Evolutionary conservation across 139 green algal species (phyloP), one percentile per base, ranked within the genome.

Genomic region (Micromonas commoda): DNA sequence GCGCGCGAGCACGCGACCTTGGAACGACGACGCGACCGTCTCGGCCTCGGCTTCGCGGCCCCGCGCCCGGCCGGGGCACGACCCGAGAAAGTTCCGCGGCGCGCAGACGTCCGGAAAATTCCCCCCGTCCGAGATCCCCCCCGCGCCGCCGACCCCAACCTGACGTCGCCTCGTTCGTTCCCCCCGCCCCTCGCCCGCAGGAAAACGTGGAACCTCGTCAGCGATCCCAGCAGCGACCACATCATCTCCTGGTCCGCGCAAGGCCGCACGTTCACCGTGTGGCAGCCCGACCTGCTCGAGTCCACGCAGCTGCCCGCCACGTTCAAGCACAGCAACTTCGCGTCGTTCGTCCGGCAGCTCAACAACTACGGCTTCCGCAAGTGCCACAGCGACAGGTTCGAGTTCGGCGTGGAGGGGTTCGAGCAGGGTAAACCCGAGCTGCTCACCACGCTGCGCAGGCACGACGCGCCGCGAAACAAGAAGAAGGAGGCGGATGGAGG

Each of bases 291-390:
- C 24, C 28, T 80, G 51, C 51, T 83, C 29, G 78, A 76, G 31
- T 20, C 35, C 3, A 52, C 82, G 32, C 53, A 77, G 29, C 76
- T 83, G 2, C 71, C 78, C 28, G 64, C 75, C n/a, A 66, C 74
- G 57, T 83, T 83, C 73, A 83, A 83, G 26, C 78, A 83, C 78
- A 77, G 61, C 33, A 83, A 83, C 45, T 80, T 83, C n/a, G 74
- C 78, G 32, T 71, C 34, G 29, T 83, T 83, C 57, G 71, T 83
- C 1, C 31, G 78, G 39, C 78, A 83, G 60, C 73, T 83, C 35
- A 83, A 83, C 54, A 79, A 73, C 68, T 83, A 83, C 33, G 78
- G 78, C 3, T 83, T 83, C 64, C 76, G 78, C 2, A 83, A 83
- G 6, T 69, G 74, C 31, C 52, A 83, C 57, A 35, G 26, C 31